Conservation (phyloP, 495 filamentous ascomycete species). For the Pyrenula massariospora region DNA sequence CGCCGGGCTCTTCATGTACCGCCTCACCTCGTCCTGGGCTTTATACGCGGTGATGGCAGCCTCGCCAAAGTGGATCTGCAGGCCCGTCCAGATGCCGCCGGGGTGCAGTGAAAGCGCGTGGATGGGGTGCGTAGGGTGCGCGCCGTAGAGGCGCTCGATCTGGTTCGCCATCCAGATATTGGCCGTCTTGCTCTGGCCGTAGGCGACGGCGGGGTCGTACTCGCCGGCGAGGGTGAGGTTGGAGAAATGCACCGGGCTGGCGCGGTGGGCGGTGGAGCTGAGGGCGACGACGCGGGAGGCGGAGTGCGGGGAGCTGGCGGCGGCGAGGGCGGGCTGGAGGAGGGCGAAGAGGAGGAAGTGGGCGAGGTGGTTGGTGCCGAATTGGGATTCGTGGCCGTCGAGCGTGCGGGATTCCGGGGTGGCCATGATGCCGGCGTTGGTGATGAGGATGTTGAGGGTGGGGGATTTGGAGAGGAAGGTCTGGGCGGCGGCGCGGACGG, state of each 20-base stretch:
- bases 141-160: slow-evolving; percentile 26
- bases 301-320: slow-evolving; percentile 28
- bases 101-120: slow-evolving; percentile 27
- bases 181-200: slow-evolving; percentile 26
- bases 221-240: slow-evolving; percentile 23
- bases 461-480: slow-evolving; percentile 11
- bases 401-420: slow-evolving; percentile 21
- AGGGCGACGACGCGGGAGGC: slow-evolving; percentile 31
- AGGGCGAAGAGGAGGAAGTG: slow-evolving; percentile 45
- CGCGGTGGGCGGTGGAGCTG: slow-evolving; percentile 25
- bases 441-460: slow-evolving; percentile 21
- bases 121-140: slow-evolving; percentile 13
- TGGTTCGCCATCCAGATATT: slow-evolving; percentile 31
- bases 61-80: slow-evolving; percentile 11
- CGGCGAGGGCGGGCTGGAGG: slow-evolving; percentile 28
- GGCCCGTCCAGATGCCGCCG: slow-evolving; percentile 18
- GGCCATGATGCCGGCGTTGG: slow-evolving; percentile 22
- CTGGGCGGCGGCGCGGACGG: slow-evolving; percentile 28
- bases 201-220: slow-evolving; percentile 25
- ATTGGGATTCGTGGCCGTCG: slow-evolving; percentile 35
- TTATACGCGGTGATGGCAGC: slow-evolving; percentile 9
- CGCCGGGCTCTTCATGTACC: slow-evolving; percentile 17
- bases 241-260: slow-evolving; percentile 10
- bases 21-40: slow-evolving; percentile 8
- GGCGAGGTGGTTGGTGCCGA: slow-evolving; percentile 37